Percentiles rank a stretch among this genome's conserved stretches.
Conservation (phyloP, 495 filamentous ascomycete genomes). For the Podospora appendiculata region DNA sequence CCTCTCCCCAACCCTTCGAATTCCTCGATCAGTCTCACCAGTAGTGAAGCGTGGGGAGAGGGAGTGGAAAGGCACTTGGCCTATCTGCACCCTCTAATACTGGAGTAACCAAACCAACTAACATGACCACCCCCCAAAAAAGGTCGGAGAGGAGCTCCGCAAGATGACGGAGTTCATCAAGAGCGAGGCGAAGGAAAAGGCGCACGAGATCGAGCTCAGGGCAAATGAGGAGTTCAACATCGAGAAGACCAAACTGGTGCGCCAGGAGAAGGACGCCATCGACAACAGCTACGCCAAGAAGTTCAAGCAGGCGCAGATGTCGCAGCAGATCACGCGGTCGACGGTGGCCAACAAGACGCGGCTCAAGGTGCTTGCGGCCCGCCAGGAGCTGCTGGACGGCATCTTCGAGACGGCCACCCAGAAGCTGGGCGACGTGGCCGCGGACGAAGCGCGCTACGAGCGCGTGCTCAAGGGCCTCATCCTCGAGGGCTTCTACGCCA, state of each 20-base stretch:
- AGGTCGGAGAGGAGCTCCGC: conserved; percentile 92
- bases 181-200: conserved; percentile 95
- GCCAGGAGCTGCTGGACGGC: conserved; percentile 86
- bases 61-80: no score
- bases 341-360: conserved; percentile 93
- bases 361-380: conserved; percentile 72
- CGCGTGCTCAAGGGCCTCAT: conserved; percentile 67
- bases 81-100: neutral
- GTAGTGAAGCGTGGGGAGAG: no score
- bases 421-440: conserved; percentile 54
- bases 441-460: conserved; percentile 68
- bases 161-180: conserved; percentile 99
- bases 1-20: neutral
- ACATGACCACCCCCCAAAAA: neutral
- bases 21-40: neutral
- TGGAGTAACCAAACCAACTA: neutral
- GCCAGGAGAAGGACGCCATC: conserved; percentile 86
- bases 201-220: conserved; percentile 91
- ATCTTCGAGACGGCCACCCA: conserved; percentile 74
- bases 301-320: conserved; percentile 93
- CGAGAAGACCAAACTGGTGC: conserved; percentile 96
- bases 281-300: conserved; percentile 92
- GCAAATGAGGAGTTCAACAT: conserved; percentile 98
- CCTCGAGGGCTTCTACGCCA: conserved; percentile 81
- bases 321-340: conserved; percentile 92